Evolutionary conservation across 2,329 filamentous ascomycete species (phyloP).

Genomic region (Fusarium sp.): DNA sequence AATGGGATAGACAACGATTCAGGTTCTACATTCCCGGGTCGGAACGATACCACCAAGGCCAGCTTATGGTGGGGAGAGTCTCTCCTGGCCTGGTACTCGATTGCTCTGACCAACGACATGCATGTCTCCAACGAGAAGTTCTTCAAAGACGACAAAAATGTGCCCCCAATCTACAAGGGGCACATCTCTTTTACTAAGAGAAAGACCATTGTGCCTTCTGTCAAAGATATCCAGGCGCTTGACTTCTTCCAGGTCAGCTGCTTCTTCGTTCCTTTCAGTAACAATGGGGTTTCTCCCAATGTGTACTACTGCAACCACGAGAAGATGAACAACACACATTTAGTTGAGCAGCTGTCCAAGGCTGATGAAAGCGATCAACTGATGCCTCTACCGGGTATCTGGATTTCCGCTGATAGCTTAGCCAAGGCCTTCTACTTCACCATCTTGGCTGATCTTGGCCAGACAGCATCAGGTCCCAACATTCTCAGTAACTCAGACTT

Average conservation of each 20-base stretch:
- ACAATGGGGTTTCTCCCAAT: neutral
- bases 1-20: neutral
- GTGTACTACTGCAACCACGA: neutral
- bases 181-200: neutral
- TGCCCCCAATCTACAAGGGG: neutral
- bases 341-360: neutral
- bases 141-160: neutral
- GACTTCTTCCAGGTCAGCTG: neutral
- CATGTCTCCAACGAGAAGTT: neutral
- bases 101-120: neutral
- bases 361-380: neutral
- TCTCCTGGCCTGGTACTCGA: neutral
- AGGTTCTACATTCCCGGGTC: neutral
- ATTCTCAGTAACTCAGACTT: neutral
- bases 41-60: neutral
- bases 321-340: neutral
- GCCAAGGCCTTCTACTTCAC: neutral
- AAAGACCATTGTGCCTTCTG: neutral
- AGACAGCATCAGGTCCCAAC: fast-evolving
- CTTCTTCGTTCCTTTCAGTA: neutral
- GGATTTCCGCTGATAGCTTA: neutral
- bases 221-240: neutral
- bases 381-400: neutral
- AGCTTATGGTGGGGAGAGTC: neutral
- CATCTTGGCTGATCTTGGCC: neutral